phyloP scores from a whole-genome alignment of 116 monocot species.

The Trichopus zeylanicus region DNA sequence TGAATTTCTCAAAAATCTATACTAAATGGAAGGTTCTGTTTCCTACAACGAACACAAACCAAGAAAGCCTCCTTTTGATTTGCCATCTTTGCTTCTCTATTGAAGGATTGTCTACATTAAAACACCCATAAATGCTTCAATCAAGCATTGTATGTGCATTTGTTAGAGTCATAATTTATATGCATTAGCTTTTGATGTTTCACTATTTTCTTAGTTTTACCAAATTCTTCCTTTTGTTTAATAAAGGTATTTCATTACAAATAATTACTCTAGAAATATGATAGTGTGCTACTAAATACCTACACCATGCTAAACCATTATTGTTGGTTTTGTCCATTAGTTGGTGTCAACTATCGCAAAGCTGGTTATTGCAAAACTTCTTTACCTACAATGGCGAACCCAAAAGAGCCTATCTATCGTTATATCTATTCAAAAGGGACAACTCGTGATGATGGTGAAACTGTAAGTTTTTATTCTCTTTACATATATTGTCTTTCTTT shows the following conservation, averaged over 20 bases:
- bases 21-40: slow-evolving; percentile 67
- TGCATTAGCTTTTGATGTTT: too few relatives aligned
- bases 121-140: slow-evolving; percentile 63
- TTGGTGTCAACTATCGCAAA: slow-evolving; percentile 85
- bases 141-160: too few relatives aligned
- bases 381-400: slow-evolving; percentile 94
- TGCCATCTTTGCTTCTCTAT: slow-evolving; percentile 82
- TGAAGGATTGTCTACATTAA: slow-evolving; percentile 83
- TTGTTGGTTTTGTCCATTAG: too few relatives aligned
- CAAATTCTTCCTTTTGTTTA: too few relatives aligned
- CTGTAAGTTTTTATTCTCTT: slow-evolving; percentile 39
- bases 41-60: slow-evolving; percentile 76
- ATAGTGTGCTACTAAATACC: too few relatives aligned
- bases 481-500: too few relatives aligned
- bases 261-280: too few relatives aligned
- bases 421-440: slow-evolving; percentile 96
- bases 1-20: too few relatives aligned
- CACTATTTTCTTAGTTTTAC: too few relatives aligned
- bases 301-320: too few relatives aligned
- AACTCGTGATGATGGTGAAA: slow-evolving; percentile 93
- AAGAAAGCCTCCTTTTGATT: slow-evolving; percentile 88
- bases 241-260: too few relatives aligned
- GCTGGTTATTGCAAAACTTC: slow-evolving; percentile 72
- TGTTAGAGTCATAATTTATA: too few relatives aligned
- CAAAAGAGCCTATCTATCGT: slow-evolving; percentile 81